phyloP scores from a whole-genome alignment of 2,329 filamentous ascomycete species.

The Microdochium paspali region DNA sequence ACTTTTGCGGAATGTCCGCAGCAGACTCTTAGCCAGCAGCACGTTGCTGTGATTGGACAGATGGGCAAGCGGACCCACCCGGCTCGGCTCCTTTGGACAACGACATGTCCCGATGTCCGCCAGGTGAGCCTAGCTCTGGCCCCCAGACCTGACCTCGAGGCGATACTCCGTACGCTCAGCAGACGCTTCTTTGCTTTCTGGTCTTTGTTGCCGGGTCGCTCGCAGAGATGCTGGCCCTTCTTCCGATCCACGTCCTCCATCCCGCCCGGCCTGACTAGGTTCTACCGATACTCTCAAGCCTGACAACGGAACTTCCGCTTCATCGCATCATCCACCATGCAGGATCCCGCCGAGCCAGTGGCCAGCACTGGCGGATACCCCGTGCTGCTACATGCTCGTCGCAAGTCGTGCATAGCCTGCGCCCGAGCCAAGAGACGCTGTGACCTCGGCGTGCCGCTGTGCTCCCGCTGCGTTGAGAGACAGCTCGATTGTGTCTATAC shows the following conservation, averaged over 20 bases:
- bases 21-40: background rate
- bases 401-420: slow-evolving; percentile 48
- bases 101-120: background rate
- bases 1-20: background rate
- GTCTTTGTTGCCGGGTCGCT: too few species aligned
- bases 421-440: slow-evolving; percentile 48
- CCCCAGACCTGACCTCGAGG: too few species aligned
- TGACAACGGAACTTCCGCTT: background rate
- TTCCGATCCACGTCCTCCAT: too few species aligned
- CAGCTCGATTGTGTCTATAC: slow-evolving; percentile 38
- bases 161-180: too few species aligned
- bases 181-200: too few species aligned
- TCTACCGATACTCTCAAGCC: too few species aligned
- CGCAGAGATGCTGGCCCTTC: too few species aligned
- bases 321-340: background rate
- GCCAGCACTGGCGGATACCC: too few species aligned
- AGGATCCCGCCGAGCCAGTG: background rate
- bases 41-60: background rate
- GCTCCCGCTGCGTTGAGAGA: slow-evolving; percentile 40
- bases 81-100: background rate
- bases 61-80: background rate
- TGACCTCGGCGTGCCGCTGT: slow-evolving; percentile 39
- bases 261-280: too few species aligned
- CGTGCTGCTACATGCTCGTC: slow-evolving; percentile 15
- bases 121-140: too few species aligned